Percentiles rank a stretch among this genome's conserved stretches.
Evolutionary conservation across 345 rosid genomes (phyloP).

Genomic region (Dovyalis caffra): DNA sequence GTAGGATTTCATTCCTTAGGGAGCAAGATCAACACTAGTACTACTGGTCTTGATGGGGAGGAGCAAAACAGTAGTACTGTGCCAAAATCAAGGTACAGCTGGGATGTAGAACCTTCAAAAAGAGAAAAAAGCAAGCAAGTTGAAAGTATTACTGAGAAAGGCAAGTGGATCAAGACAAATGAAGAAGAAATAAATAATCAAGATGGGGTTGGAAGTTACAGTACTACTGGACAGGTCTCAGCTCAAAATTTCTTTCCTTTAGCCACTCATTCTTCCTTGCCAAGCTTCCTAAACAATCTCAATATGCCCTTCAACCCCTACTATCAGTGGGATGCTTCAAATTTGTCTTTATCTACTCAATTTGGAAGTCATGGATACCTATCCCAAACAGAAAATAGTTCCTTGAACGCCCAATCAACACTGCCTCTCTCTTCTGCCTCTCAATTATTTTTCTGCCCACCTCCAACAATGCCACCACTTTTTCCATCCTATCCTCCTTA

Average conservation of each 20-base stretch:
- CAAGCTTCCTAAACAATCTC: constrained; percentile 38
- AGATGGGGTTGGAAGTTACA: constrained; percentile 18
- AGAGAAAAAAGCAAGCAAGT: constrained; percentile 41
- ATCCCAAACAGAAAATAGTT: constrained; percentile 44
- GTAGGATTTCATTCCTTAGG: constrained; percentile 33
- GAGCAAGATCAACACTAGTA: constrained; percentile 24
- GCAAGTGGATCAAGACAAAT: constrained; percentile 55
- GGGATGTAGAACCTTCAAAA: constrained; percentile 45
- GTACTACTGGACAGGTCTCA: constrained; percentile 27
- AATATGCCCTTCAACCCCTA: constrained; percentile 37
- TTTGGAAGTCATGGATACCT: constrained; percentile 60
- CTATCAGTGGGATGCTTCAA: constrained; percentile 63
- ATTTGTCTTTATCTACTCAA: constrained; percentile 55
- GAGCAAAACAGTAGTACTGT: not conserved
- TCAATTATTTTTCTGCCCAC: constrained; percentile 60
- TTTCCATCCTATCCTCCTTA: constrained; percentile 56
- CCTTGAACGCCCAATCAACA: constrained; percentile 32
- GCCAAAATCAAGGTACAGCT: constrained; percentile 32
- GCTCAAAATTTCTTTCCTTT: constrained; percentile 50
- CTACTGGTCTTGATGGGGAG: constrained; percentile 11
- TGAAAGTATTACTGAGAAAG: constrained; percentile 43
- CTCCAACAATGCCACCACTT: constrained; percentile 51
- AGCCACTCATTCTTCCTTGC: constrained; percentile 33
- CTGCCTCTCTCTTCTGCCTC: constrained; percentile 37
- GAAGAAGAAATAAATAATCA: constrained; percentile 39